Percentiles rank a stretch among this genome's conserved stretches.
Evolutionary conservation across 2,329 filamentous ascomycete genomes (phyloP).

Genomic region (Rachicladosporium sp.): DNA sequence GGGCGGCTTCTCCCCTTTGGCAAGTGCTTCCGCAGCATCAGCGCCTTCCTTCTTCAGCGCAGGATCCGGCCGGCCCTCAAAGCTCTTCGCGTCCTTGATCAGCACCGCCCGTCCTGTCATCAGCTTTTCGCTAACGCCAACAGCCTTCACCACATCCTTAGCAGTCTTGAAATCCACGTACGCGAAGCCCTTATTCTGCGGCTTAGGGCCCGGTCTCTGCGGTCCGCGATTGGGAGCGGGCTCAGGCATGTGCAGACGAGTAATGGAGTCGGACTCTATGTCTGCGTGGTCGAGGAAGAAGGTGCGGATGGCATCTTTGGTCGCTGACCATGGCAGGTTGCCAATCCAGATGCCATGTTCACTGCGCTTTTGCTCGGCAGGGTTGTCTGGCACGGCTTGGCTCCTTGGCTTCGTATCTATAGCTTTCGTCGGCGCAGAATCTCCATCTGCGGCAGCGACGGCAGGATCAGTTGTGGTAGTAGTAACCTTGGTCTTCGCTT

Average conservation of each 20-base stretch:
- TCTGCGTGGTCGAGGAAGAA: slow-evolving; percentile 64
- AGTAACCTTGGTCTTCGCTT: slow-evolving; percentile 43
- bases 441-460: slow-evolving; percentile 7
- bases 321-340: slow-evolving; percentile 77
- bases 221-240: slow-evolving; percentile 24
- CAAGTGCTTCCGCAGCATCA: slow-evolving; percentile 6
- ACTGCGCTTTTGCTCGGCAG: slow-evolving; percentile 43
- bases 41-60: background rate
- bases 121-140: slow-evolving; percentile 75
- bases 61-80: slow-evolving; percentile 62
- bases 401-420: slow-evolving; percentile 15
- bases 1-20: slow-evolving; percentile 45
- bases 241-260: slow-evolving; percentile 68
- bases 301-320: slow-evolving; percentile 58
- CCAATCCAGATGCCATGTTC: slow-evolving; percentile 90
- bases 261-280: slow-evolving; percentile 56
- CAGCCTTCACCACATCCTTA: slow-evolving; percentile 60
- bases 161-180: slow-evolving; percentile 78
- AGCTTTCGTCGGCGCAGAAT: slow-evolving; percentile 20
- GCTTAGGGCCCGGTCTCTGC: slow-evolving; percentile 33
- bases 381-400: slow-evolving; percentile 3
- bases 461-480: slow-evolving; percentile 5
- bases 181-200: slow-evolving; percentile 83
- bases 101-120: slow-evolving; percentile 66
- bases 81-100: slow-evolving; percentile 86